Base-by-base conservation (phyloP, 2,329 filamentous ascomycete species). In the Neofusicoccum umdonicola region DNA sequence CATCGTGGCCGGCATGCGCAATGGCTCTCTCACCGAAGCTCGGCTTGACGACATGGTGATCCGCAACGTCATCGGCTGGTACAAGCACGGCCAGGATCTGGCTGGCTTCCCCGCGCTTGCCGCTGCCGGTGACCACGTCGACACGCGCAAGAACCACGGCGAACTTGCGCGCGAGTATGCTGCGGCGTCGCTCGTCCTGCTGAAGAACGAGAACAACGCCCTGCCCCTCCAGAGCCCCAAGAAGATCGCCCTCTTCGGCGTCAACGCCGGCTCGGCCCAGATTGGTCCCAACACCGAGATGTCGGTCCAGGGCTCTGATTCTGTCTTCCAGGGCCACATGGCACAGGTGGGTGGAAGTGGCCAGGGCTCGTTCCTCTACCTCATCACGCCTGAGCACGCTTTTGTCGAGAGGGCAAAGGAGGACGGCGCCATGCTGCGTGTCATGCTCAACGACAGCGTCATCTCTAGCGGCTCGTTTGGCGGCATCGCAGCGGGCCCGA, bases 381-480 rank as follows among this genome's bases (percentile, higher is more conserved):
- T 81, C 3, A 70, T 81, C 2, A 64, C 76, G 0, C 80, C 79
- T 3, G 70, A 80, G 5, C 76, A 80, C 3, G 79, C 78, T 2
- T 77, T 81, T 63, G 78, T 75, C 65, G 41, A 31, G 13, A 19
- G 42, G 2, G 52, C 45, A 37, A 48, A 39, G 2, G 27, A n/a
- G 15, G 39, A 50, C 9, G 63, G 63, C 12, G 47, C 51, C 15
- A 22, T 34, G 31, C 19, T 64, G 19, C 51, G 42, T 4, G 45
- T 39, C 22, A 22, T 64, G 15, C 31, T 64, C 15, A 35, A 58
- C 41, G 42, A 64, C 51, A 58, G 41, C 3, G 8, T 42, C 5
- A 45, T 89, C 57, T 92, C 70, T 89, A 92, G 71, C 79, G 82
- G 61, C 85, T 91, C 73, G 83, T 92, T 2, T 92, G 89, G 89